phyloP scores from a whole-genome alignment of 2,329 filamentous ascomycete genomes.

The Allantophomopsis lycopodina region DNA sequence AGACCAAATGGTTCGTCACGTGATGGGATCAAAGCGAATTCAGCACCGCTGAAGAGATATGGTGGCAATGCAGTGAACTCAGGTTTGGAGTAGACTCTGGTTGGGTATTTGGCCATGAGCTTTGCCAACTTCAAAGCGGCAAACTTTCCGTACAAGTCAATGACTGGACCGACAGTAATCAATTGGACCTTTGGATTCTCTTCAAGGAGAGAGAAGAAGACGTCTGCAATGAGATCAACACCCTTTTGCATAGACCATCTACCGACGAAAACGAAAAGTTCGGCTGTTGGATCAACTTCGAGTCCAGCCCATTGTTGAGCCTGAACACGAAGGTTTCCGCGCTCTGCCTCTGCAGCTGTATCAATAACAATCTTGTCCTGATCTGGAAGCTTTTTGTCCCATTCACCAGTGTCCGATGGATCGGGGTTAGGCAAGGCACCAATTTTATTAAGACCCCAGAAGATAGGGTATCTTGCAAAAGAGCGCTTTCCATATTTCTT shows the following conservation, averaged over 20 bases:
- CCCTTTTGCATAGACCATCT: constrained; percentile 58
- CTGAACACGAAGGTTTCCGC: constrained; percentile 39
- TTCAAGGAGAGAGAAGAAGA: constrained; percentile 49
- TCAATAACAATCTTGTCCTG: constrained; percentile 37
- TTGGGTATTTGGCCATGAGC: constrained; percentile 51
- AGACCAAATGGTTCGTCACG: constrained; percentile 55
- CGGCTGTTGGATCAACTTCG: constrained; percentile 42
- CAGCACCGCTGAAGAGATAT: constrained; percentile 53
- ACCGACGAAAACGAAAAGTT: constrained; percentile 54
- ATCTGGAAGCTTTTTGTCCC: constrained; percentile 46
- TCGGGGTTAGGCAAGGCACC: constrained; percentile 41
- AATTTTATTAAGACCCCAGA: constrained; percentile 49
- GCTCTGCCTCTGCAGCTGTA: constrained; percentile 33
- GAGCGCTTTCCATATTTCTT: constrained; percentile 54
- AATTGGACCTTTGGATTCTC: constrained; percentile 43
- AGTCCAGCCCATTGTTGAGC: constrained; percentile 57
- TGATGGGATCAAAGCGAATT: constrained; percentile 53
- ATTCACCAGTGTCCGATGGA: constrained; percentile 42
- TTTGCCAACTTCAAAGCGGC: constrained; percentile 47
- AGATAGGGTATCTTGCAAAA: constrained; percentile 52
- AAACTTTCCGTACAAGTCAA: constrained; percentile 54
- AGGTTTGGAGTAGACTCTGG: constrained; percentile 48
- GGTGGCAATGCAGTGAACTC: constrained; percentile 50
- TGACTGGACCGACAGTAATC: constrained; percentile 47
- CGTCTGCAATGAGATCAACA: constrained; percentile 52